Percentiles rank a stretch among this genome's conserved stretches.
Conservation (phyloP, 805 yeast species). For the Pichia manshurica region DNA sequence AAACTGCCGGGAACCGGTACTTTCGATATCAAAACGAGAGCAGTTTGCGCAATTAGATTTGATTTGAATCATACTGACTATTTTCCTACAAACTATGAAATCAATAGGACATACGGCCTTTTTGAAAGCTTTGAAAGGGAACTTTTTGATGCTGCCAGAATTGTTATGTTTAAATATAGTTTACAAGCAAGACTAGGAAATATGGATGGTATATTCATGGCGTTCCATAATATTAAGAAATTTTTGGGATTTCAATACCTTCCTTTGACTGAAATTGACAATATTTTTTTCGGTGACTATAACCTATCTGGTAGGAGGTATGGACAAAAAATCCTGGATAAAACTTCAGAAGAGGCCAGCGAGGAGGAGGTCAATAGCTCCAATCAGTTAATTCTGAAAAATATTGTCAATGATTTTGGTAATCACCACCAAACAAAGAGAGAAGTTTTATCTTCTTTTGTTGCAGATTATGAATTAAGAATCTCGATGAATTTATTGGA, state of each 20-base stretch:
- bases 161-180: constrained; percentile 77
- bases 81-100: constrained; percentile 61
- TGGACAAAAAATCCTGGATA: constrained; percentile 6
- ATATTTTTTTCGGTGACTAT: constrained; percentile 43
- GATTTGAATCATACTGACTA: constrained; percentile 54
- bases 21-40: constrained; percentile 88
- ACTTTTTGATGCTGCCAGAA: constrained; percentile 62
- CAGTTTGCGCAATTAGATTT: constrained; percentile 78
- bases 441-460: constrained; percentile 36
- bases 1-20: constrained; percentile 85
- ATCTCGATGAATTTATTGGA: constrained; percentile 50
- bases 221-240: constrained; percentile 76
- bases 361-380: background rate
- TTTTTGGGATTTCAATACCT: constrained; percentile 90
- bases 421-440: constrained; percentile 28
- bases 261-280: constrained; percentile 68
- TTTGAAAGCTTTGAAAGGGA: constrained; percentile 84
- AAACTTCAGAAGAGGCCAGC: background rate
- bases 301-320: background rate
- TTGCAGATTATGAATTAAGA: constrained; percentile 68
- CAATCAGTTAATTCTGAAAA: constrained; percentile 13
- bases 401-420: constrained; percentile 24
- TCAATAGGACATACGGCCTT: constrained; percentile 53
- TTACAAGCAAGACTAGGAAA: constrained; percentile 91
- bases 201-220: constrained; percentile 94